Evolutionary conservation across 768 basidiomycete genomes (phyloP).

Genomic region (Lactarius hatsudake): DNA sequence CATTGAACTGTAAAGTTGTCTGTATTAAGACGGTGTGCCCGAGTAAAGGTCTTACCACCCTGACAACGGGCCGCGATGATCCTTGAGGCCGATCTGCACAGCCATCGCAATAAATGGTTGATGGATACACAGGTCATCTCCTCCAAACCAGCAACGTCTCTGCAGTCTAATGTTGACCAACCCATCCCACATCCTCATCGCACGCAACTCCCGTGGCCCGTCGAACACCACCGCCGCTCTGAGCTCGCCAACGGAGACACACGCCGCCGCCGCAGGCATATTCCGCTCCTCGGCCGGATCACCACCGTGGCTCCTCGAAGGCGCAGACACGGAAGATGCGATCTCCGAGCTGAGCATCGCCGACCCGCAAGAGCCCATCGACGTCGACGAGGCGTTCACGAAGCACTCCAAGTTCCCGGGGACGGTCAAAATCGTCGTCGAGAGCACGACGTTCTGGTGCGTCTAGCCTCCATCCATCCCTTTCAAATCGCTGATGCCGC

Average conservation of each 20-base stretch:
- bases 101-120: not conserved
- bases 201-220: conserved; percentile 74
- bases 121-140: not conserved
- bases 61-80: conserved; percentile 5
- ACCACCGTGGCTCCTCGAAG: conserved; percentile 77
- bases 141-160: conserved; percentile 3
- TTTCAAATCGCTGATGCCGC: conserved; percentile 5
- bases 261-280: conserved; percentile 81
- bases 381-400: conserved; percentile 78
- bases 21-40: not conserved
- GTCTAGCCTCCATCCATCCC: not conserved
- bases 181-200: conserved; percentile 86
- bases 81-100: not conserved
- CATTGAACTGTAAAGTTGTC: not conserved
- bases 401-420: conserved; percentile 69
- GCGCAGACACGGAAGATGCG: conserved; percentile 64
- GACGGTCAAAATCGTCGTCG: conserved; percentile 87
- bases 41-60: not conserved
- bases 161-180: conserved; percentile 55
- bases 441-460: conserved; percentile 87
- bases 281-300: conserved; percentile 73
- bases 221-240: conserved; percentile 77
- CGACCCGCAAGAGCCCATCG: conserved; percentile 63
- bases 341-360: conserved; percentile 67
- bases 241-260: conserved; percentile 83